A percentile compares a stretch with the other conserved stretches of the same genome.
Evolutionary conservation across 257 asterid genomes (phyloP).

Genomic region (Przewalskia tangutica): DNA sequence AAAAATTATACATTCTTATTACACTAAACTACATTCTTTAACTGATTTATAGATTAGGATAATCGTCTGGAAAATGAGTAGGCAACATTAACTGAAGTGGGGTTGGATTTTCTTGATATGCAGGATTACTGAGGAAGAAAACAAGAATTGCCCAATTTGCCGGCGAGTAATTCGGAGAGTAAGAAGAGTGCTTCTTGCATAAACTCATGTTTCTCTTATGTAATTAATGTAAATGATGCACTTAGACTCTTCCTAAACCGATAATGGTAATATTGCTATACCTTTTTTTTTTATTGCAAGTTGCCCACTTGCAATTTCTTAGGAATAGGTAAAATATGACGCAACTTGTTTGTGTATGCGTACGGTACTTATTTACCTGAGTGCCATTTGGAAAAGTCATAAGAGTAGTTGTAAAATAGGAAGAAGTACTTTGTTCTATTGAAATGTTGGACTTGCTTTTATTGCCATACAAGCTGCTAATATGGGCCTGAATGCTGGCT

Average conservation of each 20-base stretch:
- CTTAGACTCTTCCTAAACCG: background rate
- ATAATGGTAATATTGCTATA: background rate
- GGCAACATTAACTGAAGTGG: background rate
- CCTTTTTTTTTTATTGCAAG: background rate
- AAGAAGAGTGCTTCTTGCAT: constrained; percentile 16
- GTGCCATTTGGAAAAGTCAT: no score
- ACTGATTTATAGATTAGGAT: background rate
- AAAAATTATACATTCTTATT: no score
- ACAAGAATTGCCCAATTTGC: constrained; percentile 41
- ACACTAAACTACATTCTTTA: background rate
- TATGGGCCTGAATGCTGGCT: background rate
- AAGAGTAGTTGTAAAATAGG: no score
- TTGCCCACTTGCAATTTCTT: background rate
- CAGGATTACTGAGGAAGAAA: constrained; percentile 36
- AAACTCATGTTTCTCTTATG: background rate
- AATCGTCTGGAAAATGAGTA: background rate
- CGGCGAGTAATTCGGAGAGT: constrained; percentile 29
- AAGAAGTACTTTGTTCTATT: background rate
- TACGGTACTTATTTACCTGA: background rate
- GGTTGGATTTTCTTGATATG: background rate
- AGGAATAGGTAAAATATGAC: background rate
- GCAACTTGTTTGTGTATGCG: background rate
- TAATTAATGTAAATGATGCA: background rate
- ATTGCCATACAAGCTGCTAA: background rate
- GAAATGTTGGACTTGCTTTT: background rate